Evolutionary conservation across 495 filamentous ascomycete genomes (phyloP), one percentile per base, ranked within the genome.

Genomic region (Aspergillus sclerotioniger): DNA sequence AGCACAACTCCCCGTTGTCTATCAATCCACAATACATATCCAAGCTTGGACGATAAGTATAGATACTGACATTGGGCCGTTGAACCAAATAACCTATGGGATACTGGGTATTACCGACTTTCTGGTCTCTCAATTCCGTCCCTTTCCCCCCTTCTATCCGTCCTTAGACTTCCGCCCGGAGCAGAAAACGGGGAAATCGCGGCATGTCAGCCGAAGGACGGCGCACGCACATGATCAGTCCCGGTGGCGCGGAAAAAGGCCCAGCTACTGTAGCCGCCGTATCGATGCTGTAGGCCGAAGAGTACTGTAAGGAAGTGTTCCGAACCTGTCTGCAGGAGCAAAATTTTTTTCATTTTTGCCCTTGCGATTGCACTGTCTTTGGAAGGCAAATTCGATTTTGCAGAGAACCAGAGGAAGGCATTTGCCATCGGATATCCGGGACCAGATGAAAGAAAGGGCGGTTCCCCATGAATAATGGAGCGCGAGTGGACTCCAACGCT

Each of bases 391-490:
- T n/a, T 17, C 8, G 31, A 6, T 20, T 48, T 39, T 32, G 45
- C 32, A n/a, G 17, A 35, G 51, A 43, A 33, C 53, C 53, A 20
- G 20, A 46, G 21, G 37, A 47, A 37, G 31, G 17, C 53, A 54
- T 60, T 62, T 62, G 63, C 63, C 60, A 62, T 66, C 60, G 60
- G 63, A 56, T 61, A 59, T 33, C 61, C 60, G 63, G 63, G 63
- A 62, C 35, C 43, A 57, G 51, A 37, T 39, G 28, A 41, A 44
- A 51, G 49, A 55, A 50, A 57, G 32, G 48, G 56, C 47, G 44
- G 35, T 59, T 58, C 54, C 53, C 58, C 59, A 54, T 55, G 51
- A 59, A 19, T 48, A 59, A 19, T 48, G 50, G 49, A 41, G 21
- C 41, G 48, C 37, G 33, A 32, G 49, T 54, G 56, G 59, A 59